Base-by-base conservation (phyloP, 2,329 filamentous ascomycete species). In the Talaromyces pinophilus region DNA sequence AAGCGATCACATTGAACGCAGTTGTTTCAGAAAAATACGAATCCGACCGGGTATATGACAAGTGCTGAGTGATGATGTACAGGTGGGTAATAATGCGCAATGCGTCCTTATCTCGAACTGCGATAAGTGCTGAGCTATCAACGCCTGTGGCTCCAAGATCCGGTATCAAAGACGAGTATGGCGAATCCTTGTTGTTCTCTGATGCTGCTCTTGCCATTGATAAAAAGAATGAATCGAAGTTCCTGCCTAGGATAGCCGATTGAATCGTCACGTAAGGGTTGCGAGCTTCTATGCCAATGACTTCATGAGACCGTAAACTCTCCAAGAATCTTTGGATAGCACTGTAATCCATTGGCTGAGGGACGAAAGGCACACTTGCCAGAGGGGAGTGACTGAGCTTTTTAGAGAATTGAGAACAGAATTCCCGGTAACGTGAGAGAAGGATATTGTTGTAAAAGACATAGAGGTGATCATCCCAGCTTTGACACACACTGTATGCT, bases 401-500 rank as follows among this genome's bases (percentile, higher is more conserved):
- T 52, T 76, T 74, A 57, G 76, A 75, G 54, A 81, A 79, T 62
- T 82, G 79, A 57, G 78, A 76, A 70, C 81, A 79, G 73, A 90
- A 96, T 2, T 82, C 81, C 71, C 94, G 91, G 75, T 96, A 94
- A 71, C 94, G 90, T 2, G 88, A 87, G 63, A 93, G 86, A 10
- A 97, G 80, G 5, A 94, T 82, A n/a, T 91, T 89, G 74, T 96
- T 97, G 82, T 95, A 95, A 75, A 93, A 88, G 42, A 90, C 89
- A 77, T 95, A 97, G 19, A 97, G 84, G 72, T 90, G 88, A 73
- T 98, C 94, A 71, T 97, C 92, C 90, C 93, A 96, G 25, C 85
- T 88, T 61, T 86, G 84, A 75, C 92, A 93, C 46, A 94, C 88
- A 70, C 87, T 87, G 73, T 92, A 88, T 11, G 96, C 92, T 62